These are phyloP conservation scores for Herpetomonas samuelpessoai DNA, from an alignment of 208 protist genomes.

Conservation along the genomic window DNA sequence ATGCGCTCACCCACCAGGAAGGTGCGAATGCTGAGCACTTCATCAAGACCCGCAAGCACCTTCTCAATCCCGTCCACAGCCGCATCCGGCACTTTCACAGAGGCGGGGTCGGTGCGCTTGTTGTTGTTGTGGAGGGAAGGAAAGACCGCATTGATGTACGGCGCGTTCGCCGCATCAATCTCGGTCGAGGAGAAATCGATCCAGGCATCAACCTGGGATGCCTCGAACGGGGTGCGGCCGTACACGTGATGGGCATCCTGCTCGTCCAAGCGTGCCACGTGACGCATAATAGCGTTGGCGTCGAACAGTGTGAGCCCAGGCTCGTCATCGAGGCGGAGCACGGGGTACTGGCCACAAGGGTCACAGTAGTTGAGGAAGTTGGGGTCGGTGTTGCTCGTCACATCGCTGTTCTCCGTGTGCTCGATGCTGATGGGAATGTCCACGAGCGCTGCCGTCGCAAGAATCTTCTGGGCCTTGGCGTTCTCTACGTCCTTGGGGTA, in stretches of 20 bases:
- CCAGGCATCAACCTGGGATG: constrained; percentile 83
- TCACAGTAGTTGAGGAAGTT: constrained; percentile 56
- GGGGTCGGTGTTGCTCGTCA: constrained; percentile 43
- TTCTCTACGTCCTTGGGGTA: constrained; percentile 51
- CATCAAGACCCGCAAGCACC: constrained; percentile 50
- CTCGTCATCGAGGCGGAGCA: constrained; percentile 57
- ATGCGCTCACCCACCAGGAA: constrained; percentile 85
- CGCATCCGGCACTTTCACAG: constrained; percentile 17
- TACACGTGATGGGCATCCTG: constrained; percentile 47
- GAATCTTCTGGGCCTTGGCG: constrained; percentile 48
- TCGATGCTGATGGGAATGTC: constrained; percentile 40
- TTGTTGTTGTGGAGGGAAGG: constrained; percentile 24
- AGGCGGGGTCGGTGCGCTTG: constrained; percentile 14
- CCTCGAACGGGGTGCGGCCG: constrained; percentile 73
- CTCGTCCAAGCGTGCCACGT: constrained; percentile 57
- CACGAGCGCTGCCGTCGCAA: constrained; percentile 52
- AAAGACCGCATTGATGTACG: constrained; percentile 38
- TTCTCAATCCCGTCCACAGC: constrained; percentile 35
- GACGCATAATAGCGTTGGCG: constrained; percentile 77
- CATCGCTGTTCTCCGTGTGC: constrained; percentile 23
- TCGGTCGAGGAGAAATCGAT: constrained; percentile 77
- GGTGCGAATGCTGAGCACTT: constrained; percentile 64
- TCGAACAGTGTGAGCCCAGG: constrained; percentile 63
- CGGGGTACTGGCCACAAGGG: constrained; percentile 70
- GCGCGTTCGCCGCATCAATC: constrained; percentile 49